phyloP scores from a whole-genome alignment of 805 yeast species.

The Candida tammaniensis region DNA sequence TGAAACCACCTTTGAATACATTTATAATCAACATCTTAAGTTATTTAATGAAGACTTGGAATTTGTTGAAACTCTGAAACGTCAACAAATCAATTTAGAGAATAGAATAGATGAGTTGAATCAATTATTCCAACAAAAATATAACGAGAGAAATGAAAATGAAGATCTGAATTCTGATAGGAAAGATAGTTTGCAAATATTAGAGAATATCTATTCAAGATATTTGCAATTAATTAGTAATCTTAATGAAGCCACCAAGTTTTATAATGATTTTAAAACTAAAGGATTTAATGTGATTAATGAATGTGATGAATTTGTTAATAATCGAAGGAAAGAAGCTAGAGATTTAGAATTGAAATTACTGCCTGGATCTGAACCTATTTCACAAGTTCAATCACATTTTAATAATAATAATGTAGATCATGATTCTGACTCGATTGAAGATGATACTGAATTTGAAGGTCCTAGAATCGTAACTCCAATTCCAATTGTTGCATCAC shows the following conservation, averaged over 20 bases:
- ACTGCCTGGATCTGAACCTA: conserved; percentile 7
- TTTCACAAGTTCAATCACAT: conserved; percentile 1
- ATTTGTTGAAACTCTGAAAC: conserved; percentile 39
- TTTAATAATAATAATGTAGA: not conserved
- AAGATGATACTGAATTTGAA: not conserved
- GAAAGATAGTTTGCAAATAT: conserved; percentile 46
- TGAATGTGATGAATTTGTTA: conserved; percentile 52
- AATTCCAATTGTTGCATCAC: conserved; percentile 12
- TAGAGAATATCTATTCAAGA: conserved; percentile 50
- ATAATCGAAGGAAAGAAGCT: conserved; percentile 50
- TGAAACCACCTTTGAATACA: conserved; percentile 29
- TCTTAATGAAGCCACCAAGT: conserved; percentile 64
- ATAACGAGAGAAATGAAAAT: conserved; percentile 12
- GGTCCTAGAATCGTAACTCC: conserved; percentile 10
- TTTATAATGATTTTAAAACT: conserved; percentile 60
- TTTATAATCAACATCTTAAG: conserved; percentile 42
- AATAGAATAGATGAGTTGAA: conserved; percentile 34
- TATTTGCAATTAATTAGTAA: conserved; percentile 58
- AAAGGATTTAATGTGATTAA: conserved; percentile 44
- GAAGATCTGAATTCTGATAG: conserved; percentile 33
- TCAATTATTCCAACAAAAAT: conserved; percentile 22
- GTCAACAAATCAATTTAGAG: conserved; percentile 33
- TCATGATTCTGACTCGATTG: conserved; percentile 1
- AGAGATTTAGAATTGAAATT: conserved; percentile 42
- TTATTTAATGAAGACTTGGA: conserved; percentile 50